phyloP scores from a whole-genome alignment of 805 yeast species.

The Schizosaccharomyces lindneri region DNA sequence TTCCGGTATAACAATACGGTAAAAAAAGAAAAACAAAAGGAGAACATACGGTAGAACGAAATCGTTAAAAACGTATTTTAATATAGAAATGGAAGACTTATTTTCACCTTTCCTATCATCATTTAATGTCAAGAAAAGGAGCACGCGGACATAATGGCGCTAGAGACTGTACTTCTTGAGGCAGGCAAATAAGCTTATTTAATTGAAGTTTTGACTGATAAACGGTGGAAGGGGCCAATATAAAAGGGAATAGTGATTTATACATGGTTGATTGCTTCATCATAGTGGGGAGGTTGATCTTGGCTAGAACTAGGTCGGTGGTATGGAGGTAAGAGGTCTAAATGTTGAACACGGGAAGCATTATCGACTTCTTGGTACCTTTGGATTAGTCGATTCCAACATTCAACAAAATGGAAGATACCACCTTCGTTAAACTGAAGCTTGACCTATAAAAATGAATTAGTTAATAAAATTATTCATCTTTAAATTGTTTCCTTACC shows the following conservation, averaged over 20 bases:
- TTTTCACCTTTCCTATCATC: too few relatives aligned
- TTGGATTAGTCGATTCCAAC: neutral
- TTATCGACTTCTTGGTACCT: neutral
- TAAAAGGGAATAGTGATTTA: neutral
- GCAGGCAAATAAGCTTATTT: neutral
- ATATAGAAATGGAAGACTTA: too few relatives aligned
- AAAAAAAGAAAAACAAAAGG: too few relatives aligned
- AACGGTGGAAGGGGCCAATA: neutral
- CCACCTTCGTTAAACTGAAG: neutral
- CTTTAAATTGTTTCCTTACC: neutral
- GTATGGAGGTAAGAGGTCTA: neutral
- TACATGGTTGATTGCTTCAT: neutral
- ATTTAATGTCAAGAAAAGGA: neutral
- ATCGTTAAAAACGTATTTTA: too few relatives aligned
- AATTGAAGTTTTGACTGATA: neutral
- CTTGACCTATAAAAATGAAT: neutral
- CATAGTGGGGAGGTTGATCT: neutral
- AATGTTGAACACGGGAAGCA: neutral
- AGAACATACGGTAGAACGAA: too few relatives aligned
- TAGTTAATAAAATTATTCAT: neutral
- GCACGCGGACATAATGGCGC: neutral
- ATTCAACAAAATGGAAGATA: neutral
- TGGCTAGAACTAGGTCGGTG: slow-evolving; percentile 1
- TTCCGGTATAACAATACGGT: too few relatives aligned
- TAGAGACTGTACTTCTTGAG: too few relatives aligned